Percentiles rank a stretch among this genome's conserved stretches.
These are phyloP conservation scores for Copromyces sp. DNA, from an alignment of 495 filamentous ascomycete species.

Conservation along the genomic window DNA sequence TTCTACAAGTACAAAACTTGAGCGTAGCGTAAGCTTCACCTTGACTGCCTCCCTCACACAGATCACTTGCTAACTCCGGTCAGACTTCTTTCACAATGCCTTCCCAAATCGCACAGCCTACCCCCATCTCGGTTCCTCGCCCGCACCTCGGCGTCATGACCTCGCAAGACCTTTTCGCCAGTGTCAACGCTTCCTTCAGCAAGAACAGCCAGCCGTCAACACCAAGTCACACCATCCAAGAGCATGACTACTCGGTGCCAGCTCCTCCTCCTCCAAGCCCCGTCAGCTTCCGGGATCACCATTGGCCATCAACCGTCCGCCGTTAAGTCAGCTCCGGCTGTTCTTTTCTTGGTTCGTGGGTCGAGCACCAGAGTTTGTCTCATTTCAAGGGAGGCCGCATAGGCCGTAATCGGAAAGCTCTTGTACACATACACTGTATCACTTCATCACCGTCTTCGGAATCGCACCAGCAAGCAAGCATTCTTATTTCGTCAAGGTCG, in stretches of 20 bases:
- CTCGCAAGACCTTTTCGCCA: slow-evolving; percentile 37
- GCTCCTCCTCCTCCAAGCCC: slow-evolving; percentile 41
- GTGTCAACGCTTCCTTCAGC: slow-evolving; percentile 35
- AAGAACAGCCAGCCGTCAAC: slow-evolving; percentile 26
- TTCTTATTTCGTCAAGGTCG: neutral
- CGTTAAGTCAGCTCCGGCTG: slow-evolving; percentile 10
- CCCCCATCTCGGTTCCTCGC: slow-evolving; percentile 32
- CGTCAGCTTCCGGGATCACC: slow-evolving; percentile 36
- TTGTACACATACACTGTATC: neutral
- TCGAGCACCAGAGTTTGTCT: neutral
- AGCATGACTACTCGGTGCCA: slow-evolving; percentile 40
- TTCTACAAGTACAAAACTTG: neutral
- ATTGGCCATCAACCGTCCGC: slow-evolving; percentile 26
- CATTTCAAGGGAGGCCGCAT: neutral
- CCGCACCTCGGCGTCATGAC: slow-evolving; percentile 26
- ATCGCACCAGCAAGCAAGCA: neutral
- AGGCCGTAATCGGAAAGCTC: neutral
- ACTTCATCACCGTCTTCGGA: neutral
- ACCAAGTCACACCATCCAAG: slow-evolving; percentile 35
- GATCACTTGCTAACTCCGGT: neutral
- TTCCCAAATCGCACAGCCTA: slow-evolving; percentile 33
- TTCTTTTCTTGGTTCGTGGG: neutral
- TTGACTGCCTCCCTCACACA: neutral
- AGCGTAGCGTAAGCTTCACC: neutral
- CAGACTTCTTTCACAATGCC: slow-evolving; percentile 28